Percentiles rank a stretch among this genome's conserved stretches.
These are phyloP conservation scores for Talaromyces atroroseus DNA, from an alignment of 2,329 filamentous ascomycete species.

Conservation along the genomic window DNA sequence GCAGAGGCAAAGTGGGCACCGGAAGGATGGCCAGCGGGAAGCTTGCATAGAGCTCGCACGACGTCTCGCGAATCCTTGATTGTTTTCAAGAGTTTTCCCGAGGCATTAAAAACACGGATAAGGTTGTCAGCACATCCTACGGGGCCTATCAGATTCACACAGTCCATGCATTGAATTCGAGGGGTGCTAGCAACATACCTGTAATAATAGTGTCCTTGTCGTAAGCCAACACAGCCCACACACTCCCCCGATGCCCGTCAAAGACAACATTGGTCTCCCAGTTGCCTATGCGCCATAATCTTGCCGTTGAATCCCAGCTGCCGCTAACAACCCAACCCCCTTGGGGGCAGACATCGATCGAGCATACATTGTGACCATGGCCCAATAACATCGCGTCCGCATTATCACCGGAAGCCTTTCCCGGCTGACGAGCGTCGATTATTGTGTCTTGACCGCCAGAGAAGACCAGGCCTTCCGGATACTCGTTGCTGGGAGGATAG, in stretches of 20 bases:
- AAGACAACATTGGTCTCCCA: constrained; percentile 75
- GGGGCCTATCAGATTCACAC: neutral
- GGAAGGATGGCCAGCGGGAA: constrained; percentile 69
- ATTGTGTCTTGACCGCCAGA: constrained; percentile 89
- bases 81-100: constrained; percentile 58
- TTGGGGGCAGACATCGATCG: constrained; percentile 70
- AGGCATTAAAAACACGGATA: constrained; percentile 72
- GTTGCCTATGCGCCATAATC: constrained; percentile 77
- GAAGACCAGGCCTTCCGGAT: constrained; percentile 73
- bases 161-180: neutral
- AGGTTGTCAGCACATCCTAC: constrained; percentile 77
- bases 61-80: constrained; percentile 72
- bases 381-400: constrained; percentile 82
- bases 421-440: constrained; percentile 78
- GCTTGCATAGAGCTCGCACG: constrained; percentile 77
- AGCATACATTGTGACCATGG: constrained; percentile 81
- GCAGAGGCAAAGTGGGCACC: constrained; percentile 92
- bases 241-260: constrained; percentile 69
- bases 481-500: constrained; percentile 61
- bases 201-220: constrained; percentile 77
- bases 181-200: constrained; percentile 31
- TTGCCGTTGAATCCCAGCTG: constrained; percentile 85
- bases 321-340: constrained; percentile 78
- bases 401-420: constrained; percentile 62
- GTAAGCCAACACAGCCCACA: constrained; percentile 88